A percentile compares a stretch with the other conserved stretches of the same genome.
Evolutionary conservation across 495 filamentous ascomycete species (phyloP).

Genomic region (Halenospora varia): DNA sequence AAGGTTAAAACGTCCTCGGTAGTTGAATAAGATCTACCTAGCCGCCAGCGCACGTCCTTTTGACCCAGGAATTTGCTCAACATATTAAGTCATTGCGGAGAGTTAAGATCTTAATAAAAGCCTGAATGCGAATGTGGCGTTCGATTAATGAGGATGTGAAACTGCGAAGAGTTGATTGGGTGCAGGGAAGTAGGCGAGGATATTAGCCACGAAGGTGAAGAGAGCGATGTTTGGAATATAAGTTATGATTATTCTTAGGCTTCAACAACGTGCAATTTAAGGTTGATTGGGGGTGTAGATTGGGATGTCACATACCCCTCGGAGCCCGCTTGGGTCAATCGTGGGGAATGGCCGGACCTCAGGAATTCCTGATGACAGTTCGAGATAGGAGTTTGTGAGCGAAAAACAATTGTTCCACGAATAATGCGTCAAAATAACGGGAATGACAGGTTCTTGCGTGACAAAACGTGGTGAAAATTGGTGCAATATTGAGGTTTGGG

Average conservation of each 20-base stretch:
- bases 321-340: neutral
- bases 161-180: neutral
- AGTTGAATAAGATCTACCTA: too few relatives aligned
- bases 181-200: neutral
- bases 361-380: neutral
- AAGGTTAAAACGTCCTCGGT: too few relatives aligned
- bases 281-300: neutral
- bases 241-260: neutral
- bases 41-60: too few relatives aligned
- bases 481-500: too few relatives aligned
- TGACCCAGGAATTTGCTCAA: too few relatives aligned
- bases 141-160: neutral
- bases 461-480: too few relatives aligned
- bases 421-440: too few relatives aligned
- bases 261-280: neutral
- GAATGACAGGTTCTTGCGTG: too few relatives aligned
- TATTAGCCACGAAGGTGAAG: neutral
- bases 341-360: neutral
- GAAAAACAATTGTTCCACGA: neutral
- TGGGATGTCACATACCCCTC: neutral
- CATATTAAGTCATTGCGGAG: too few relatives aligned
- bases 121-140: neutral
- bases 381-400: neutral
- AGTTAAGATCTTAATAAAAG: too few relatives aligned
- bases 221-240: neutral